phyloP scores from a whole-genome alignment of 2,329 filamentous ascomycete genomes.

The Colletotrichum ledebouriae region DNA sequence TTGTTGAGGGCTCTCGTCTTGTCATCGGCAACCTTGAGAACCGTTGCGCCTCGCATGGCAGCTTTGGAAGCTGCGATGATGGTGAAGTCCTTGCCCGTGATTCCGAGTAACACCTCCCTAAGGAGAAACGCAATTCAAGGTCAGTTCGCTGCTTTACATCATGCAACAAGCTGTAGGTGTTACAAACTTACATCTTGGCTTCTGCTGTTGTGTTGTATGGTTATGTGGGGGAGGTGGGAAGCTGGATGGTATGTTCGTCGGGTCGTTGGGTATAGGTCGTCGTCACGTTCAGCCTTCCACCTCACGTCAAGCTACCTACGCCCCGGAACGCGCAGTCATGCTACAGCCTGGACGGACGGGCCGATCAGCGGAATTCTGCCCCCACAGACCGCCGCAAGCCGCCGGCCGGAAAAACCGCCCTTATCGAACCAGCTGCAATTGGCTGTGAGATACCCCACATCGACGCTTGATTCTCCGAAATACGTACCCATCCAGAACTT shows the following conservation, averaged over 20 bases:
- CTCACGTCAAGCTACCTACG: constrained; percentile 38
- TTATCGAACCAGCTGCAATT: constrained; percentile 4
- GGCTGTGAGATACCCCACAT: constrained; percentile 27
- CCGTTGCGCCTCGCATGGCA: constrained; percentile 95
- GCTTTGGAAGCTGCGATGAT: constrained; percentile 98
- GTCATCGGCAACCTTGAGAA: constrained; percentile 95
- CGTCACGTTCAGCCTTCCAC: constrained; percentile 38
- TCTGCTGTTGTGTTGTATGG: constrained; percentile 32
- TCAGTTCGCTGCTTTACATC: constrained; percentile 41
- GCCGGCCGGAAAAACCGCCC: constrained; percentile 34
- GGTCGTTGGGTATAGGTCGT: constrained; percentile 31
- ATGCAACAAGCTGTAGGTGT: constrained; percentile 10
- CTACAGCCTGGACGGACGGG: constrained; percentile 55
- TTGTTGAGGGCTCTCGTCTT: constrained; percentile 95
- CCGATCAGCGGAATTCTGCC: constrained; percentile 48
- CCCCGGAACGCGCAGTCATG: constrained; percentile 55
- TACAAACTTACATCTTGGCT: constrained; percentile 48
- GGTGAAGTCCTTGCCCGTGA: constrained; percentile 99
- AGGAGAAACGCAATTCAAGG: constrained; percentile 7
- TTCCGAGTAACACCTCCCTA: constrained; percentile 98
- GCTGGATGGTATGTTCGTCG: constrained; percentile 30
- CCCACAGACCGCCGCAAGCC: constrained; percentile 48
- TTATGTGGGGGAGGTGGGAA: constrained; percentile 13
- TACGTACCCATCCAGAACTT: constrained; percentile 50
- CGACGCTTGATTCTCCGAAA: constrained; percentile 36